Evolutionary conservation across 352 stramenopile species (phyloP).

Genomic region (Phytophthora megakarya): DNA sequence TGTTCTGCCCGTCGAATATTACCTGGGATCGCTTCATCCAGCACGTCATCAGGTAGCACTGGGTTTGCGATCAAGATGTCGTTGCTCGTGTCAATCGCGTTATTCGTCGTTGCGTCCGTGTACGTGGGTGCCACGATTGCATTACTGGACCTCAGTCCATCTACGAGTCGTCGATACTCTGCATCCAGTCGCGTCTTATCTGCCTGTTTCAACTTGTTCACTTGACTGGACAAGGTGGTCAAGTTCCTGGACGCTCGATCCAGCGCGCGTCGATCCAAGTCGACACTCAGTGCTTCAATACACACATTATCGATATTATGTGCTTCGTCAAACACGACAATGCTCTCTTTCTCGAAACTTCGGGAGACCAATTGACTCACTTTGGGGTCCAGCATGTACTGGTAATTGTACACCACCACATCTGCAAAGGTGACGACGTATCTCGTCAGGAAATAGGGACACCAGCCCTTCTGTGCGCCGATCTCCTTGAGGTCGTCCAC

Average conservation of each 20-base stretch:
- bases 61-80: conserved; percentile 81
- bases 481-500: conserved; percentile 96
- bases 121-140: conserved; percentile 62
- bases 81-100: conserved; percentile 54
- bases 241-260: conserved; percentile 94
- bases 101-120: conserved; percentile 44
- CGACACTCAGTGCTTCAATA: conserved; percentile 98
- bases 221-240: conserved; percentile 71
- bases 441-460: conserved; percentile 98
- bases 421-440: conserved; percentile 97
- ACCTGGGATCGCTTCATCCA: conserved; percentile 96
- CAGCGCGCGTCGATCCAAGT: conserved; percentile 92
- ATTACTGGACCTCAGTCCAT: conserved; percentile 94
- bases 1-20: conserved; percentile 98
- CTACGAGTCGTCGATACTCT: conserved; percentile 96
- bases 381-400: conserved; percentile 99
- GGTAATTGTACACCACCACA: conserved; percentile 99
- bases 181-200: conserved; percentile 92
- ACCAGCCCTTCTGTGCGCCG: conserved; percentile 93
- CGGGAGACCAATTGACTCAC: conserved; percentile 91
- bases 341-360: conserved; percentile 93
- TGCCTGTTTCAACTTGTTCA: conserved; percentile 89
- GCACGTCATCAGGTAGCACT: conserved; percentile 92
- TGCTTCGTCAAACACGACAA: conserved; percentile 98
- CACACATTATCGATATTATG: conserved; percentile 99